Evolutionary conservation across 208 protist species (phyloP).

Genomic region (Crithidia expoeki): DNA sequence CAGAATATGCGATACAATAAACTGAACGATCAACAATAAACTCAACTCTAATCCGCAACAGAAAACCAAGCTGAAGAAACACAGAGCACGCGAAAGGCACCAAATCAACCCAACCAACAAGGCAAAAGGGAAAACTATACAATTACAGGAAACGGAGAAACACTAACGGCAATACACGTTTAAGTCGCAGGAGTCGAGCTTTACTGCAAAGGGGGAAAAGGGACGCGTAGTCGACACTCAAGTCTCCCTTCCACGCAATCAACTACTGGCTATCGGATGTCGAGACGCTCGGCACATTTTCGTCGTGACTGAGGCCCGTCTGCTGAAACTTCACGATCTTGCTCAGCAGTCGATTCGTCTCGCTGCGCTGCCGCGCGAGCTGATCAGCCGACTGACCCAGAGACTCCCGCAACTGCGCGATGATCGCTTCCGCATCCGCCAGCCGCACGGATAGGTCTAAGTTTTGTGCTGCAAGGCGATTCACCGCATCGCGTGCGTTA

Average conservation of each 20-base stretch:
- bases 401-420: conserved; percentile 31
- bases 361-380: conserved; percentile 32
- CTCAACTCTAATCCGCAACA: too few relatives aligned
- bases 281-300: conserved; percentile 13
- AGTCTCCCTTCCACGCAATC: neutral
- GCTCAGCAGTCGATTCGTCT: conserved; percentile 30
- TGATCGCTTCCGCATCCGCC: conserved; percentile 39
- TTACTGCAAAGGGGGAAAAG: too few relatives aligned
- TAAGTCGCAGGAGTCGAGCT: too few relatives aligned
- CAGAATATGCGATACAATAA: too few relatives aligned
- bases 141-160: too few relatives aligned
- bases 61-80: too few relatives aligned
- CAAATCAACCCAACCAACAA: too few relatives aligned
- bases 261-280: neutral
- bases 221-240: too few relatives aligned
- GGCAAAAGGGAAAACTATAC: too few relatives aligned
- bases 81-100: too few relatives aligned
- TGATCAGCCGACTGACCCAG: conserved; percentile 30
- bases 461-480: conserved; percentile 36
- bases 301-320: conserved; percentile 2
- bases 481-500: conserved; percentile 10
- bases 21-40: too few relatives aligned
- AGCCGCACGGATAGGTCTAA: conserved; percentile 41
- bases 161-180: too few relatives aligned
- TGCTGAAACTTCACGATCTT: conserved; percentile 36